Evolutionary conservation across 2,329 filamentous ascomycete species (phyloP).

Genomic region (Fusarium lateritium): DNA sequence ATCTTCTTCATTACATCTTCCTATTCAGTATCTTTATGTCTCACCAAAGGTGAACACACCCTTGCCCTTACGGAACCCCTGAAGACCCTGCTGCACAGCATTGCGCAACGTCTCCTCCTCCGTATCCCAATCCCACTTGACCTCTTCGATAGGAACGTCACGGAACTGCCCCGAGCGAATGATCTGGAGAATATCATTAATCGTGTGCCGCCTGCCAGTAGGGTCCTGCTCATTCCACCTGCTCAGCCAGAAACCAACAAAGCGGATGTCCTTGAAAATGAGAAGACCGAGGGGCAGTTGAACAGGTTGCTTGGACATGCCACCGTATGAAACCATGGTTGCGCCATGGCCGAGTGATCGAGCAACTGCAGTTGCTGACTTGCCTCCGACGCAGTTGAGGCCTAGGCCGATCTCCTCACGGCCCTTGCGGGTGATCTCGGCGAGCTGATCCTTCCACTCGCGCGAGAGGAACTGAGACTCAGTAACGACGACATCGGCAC

Average conservation of each 20-base stretch:
- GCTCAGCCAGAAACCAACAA: conserved; percentile 96
- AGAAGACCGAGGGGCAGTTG: conserved; percentile 84
- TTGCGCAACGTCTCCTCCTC: conserved; percentile 76
- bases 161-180: conserved; percentile 83
- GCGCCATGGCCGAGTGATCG: conserved; percentile 78
- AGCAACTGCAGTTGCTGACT: conserved; percentile 83
- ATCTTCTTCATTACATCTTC: conserved; percentile 1
- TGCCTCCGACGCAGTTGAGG: conserved; percentile 94
- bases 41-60: conserved; percentile 87
- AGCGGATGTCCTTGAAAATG: conserved; percentile 93
- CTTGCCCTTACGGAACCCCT: conserved; percentile 90
- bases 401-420: conserved; percentile 82
- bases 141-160: conserved; percentile 85
- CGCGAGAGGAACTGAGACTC: conserved; percentile 68
- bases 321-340: conserved; percentile 92
- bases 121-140: conserved; percentile 88
- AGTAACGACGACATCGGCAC: conserved; percentile 70
- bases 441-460: conserved; percentile 73
- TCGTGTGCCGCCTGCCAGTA: conserved; percentile 80
- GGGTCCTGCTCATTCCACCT: conserved; percentile 86
- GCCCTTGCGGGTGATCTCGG: conserved; percentile 78
- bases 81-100: conserved; percentile 85
- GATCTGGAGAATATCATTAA: conserved; percentile 86
- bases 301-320: conserved; percentile 92
- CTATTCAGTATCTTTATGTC: conserved; percentile 56